phyloP scores from a whole-genome alignment of 2,329 filamentous ascomycete genomes.

The Massarina eburnea region DNA sequence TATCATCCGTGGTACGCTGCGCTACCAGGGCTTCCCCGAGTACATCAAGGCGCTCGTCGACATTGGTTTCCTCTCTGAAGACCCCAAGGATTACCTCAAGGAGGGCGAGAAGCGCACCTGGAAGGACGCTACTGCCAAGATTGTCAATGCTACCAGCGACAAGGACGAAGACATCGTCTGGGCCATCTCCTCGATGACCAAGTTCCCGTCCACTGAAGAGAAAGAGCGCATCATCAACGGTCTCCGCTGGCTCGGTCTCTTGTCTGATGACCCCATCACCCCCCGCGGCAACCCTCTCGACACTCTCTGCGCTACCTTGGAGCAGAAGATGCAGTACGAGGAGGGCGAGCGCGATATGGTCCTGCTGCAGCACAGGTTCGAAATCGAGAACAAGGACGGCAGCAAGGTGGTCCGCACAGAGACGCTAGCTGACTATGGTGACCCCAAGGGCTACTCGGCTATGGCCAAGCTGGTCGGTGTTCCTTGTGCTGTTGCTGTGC shows the following conservation, averaged over 20 bases:
- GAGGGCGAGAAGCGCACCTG: conserved; percentile 64
- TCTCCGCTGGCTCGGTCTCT: conserved; percentile 70
- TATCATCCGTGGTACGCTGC: conserved; percentile 78
- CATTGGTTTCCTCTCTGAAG: conserved; percentile 82
- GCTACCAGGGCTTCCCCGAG: conserved; percentile 88
- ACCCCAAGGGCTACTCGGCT: conserved; percentile 73
- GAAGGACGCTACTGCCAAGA: conserved; percentile 81
- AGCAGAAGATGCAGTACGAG: conserved; percentile 89
- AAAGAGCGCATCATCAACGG: conserved; percentile 70
- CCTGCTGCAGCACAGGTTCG: conserved; percentile 78
- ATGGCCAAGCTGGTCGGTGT: conserved; percentile 85
- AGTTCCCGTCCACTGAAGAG: conserved; percentile 69
- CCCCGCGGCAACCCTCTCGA: conserved; percentile 81
- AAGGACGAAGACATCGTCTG: conserved; percentile 69
- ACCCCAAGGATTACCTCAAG: conserved; percentile 65
- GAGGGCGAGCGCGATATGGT: conserved; percentile 83
- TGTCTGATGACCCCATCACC: conserved; percentile 68
- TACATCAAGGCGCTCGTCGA: conserved; percentile 87
- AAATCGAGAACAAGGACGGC: conserved; percentile 80
- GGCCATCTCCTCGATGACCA: conserved; percentile 74
- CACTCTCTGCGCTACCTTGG: conserved; percentile 84
- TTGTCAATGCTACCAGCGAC: conserved; percentile 69
- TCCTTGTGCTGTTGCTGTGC: conserved; percentile 71
- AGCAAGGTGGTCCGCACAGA: conserved; percentile 74
- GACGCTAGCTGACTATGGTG: conserved; percentile 81